Evolutionary conservation across 768 basidiomycete species (phyloP).

Genomic region (Sistotremastrum niveocremeum): DNA sequence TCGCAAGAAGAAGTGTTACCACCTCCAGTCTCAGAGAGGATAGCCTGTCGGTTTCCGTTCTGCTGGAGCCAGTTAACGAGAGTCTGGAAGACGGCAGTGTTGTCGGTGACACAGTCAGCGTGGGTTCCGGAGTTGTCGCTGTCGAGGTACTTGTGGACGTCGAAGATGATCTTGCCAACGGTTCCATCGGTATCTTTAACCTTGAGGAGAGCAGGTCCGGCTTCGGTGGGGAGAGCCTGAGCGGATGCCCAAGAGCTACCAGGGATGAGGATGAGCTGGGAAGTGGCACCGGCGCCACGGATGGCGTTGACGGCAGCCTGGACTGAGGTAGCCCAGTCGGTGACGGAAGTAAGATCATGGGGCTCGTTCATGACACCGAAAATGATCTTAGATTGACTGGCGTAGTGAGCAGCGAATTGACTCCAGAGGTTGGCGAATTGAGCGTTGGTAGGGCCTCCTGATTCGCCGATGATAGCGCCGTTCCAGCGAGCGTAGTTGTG

Average conservation of each 20-base stretch:
- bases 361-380: constrained; percentile 59
- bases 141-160: constrained; percentile 54
- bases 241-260: constrained; percentile 48
- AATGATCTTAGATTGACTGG: constrained; percentile 34
- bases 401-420: constrained; percentile 19
- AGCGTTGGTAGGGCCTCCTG: constrained; percentile 27
- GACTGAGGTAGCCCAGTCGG: constrained; percentile 39
- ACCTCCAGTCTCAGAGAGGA: constrained; percentile 33
- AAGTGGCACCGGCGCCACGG: constrained; percentile 38
- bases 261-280: constrained; percentile 44
- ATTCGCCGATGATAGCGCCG: constrained; percentile 26
- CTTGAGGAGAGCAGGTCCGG: constrained; percentile 31
- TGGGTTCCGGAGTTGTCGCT: constrained; percentile 33
- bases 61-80: constrained; percentile 29
- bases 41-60: constrained; percentile 29
- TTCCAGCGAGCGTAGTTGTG: constrained; percentile 54
- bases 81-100: constrained; percentile 28
- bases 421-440: constrained; percentile 29
- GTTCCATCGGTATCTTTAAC: constrained; percentile 35
- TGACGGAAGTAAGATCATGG: constrained; percentile 37
- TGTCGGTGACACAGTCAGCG: constrained; percentile 36
- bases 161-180: constrained; percentile 35
- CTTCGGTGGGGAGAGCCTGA: constrained; percentile 32
- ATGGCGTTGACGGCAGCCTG: constrained; percentile 53
- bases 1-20: constrained; percentile 27